Evolutionary conservation across 768 basidiomycete genomes (phyloP).

Genomic region (Leccinum broughii): DNA sequence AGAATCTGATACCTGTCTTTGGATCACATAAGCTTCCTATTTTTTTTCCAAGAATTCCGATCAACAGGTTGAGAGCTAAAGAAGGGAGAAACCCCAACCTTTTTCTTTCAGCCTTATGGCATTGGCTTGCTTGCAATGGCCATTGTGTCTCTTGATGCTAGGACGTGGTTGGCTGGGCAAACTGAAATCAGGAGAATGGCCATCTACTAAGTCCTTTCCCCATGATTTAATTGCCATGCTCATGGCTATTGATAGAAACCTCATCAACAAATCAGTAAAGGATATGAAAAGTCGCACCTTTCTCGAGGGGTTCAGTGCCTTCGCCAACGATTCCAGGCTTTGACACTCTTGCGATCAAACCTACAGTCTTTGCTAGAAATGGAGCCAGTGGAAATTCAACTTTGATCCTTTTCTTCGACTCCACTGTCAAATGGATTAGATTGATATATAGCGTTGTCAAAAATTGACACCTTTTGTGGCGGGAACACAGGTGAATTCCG

Average conservation of each 20-base stretch:
- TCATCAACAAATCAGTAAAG: neutral
- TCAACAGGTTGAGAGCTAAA: neutral
- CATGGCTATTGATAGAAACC: neutral
- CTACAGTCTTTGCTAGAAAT: neutral
- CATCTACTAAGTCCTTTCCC: no score
- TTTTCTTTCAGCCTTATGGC: slow-evolving; percentile 1
- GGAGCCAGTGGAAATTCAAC: slow-evolving; percentile 1
- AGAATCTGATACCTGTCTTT: slow-evolving; percentile 7
- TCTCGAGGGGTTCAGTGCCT: neutral
- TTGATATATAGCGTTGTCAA: neutral
- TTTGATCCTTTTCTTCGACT: neutral
- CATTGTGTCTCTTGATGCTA: neutral
- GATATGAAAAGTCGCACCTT: neutral
- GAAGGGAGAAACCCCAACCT: slow-evolving; percentile 1
- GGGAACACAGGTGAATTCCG: neutral
- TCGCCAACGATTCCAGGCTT: neutral
- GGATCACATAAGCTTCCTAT: neutral
- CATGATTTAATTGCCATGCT: neutral
- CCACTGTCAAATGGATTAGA: neutral
- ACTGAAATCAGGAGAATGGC: neutral
- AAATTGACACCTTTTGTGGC: neutral
- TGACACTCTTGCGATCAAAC: neutral
- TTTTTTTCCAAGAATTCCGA: neutral
- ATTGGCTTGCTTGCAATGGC: slow-evolving; percentile 10
- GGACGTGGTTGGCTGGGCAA: neutral